A percentile compares a stretch with the other conserved stretches of the same genome.
phyloP scores from a whole-genome alignment of 164 flowering plant genomes.

The Piper longum region DNA sequence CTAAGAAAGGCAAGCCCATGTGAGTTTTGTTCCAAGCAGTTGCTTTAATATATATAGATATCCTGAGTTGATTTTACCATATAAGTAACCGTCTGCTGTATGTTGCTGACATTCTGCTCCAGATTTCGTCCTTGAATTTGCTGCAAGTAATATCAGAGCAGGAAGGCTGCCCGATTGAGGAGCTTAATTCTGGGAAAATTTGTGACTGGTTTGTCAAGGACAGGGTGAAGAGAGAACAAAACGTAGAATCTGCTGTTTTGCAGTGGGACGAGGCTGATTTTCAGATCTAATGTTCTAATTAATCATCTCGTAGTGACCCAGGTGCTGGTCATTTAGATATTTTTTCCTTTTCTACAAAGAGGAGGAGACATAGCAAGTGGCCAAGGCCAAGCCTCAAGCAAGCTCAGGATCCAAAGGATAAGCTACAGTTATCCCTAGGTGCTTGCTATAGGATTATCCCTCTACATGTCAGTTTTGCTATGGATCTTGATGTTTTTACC shows the following conservation, averaged over 20 bases:
- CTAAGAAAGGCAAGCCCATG: background rate
- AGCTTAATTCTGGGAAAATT: constrained; percentile 66
- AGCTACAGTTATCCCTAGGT: too few relatives aligned
- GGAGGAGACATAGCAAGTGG: too few relatives aligned
- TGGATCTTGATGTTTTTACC: too few relatives aligned
- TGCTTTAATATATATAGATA: background rate
- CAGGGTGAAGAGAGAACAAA: constrained; percentile 74
- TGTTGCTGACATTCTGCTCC: background rate
- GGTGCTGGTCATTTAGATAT: too few relatives aligned
- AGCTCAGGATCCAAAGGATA: too few relatives aligned
- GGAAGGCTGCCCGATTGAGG: constrained; percentile 72
- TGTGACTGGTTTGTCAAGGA: constrained; percentile 95
- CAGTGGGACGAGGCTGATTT: constrained; percentile 78
- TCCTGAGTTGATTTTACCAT: too few relatives aligned
- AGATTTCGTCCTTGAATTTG: constrained; percentile 81
- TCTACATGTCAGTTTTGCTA: too few relatives aligned
- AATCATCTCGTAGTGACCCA: too few relatives aligned
- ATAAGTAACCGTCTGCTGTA: background rate
- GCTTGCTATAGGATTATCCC: too few relatives aligned
- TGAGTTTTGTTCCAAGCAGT: background rate
- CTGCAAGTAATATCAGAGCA: constrained; percentile 76
- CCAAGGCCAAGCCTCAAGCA: too few relatives aligned
- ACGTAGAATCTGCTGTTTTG: constrained; percentile 64
- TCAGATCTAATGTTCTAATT: constrained; percentile 2
- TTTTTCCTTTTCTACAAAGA: too few relatives aligned